Evolutionary conservation across 257 asterid species (phyloP), one percentile per base, ranked within the genome.

Genomic region (Nicotiana undulata): DNA sequence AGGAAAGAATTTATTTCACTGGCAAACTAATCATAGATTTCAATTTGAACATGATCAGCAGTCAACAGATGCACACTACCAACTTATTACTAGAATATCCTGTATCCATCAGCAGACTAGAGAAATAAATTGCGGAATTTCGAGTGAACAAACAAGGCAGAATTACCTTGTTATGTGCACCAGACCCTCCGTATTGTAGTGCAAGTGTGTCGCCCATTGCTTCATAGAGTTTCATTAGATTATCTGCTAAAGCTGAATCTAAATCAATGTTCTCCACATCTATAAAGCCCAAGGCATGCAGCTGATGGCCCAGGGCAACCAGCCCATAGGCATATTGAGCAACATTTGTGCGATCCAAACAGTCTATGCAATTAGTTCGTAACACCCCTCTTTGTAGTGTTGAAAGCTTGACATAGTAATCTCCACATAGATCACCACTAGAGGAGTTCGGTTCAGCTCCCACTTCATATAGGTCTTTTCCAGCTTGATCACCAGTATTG

Each of bases 171-270:
- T 96, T 94, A 84, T 96, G 99, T 28, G 99, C 99, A 5, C 95
- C 96, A 85, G 99, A 96, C 83, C 98, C 99, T 82, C 99, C 97
- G 77, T 94, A 96, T 63, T 96, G 99, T 9, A 94, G 80, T 79
- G 99, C 97, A 79, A 96, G 98, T 29, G 93, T 92, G 81, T 96
- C 99, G 0, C 99, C 98, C 99, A 96, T 96, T 72, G 91, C 93
- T 85, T 96, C 98, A 60, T 94, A 96, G 32, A 88, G 81, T 86
- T 92, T 91, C 99, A 96, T 96, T 63, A 96, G 56, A 66, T 87
- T 90, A 76, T 91, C 94, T 22, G 97, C 97, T 83, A 96, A 79
- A 5, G 87, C 84, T 72, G 96, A 90, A 84, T 90, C 90, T 52
- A 94, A 68, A 81, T 83, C 86, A 81, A 94, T 84, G 85, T 34